Conservation (phyloP, 768 basidiomycete species). For the Leccinum truebloodii region DNA sequence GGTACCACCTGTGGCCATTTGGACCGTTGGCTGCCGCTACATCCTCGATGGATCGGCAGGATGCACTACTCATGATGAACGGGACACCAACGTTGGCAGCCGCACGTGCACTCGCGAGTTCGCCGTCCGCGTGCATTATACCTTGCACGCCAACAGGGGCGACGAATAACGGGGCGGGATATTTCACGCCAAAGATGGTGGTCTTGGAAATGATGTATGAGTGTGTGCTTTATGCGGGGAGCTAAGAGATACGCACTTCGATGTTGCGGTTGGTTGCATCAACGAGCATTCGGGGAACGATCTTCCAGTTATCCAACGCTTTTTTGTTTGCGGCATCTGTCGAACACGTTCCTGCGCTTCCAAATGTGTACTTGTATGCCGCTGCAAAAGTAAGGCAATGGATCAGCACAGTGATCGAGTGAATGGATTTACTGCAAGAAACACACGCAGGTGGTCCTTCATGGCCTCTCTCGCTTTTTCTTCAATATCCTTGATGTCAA, state of each 20-base stretch:
- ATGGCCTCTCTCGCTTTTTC: conserved; percentile 63
- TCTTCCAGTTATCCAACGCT: conserved; percentile 65
- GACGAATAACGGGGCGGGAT: conserved; percentile 61
- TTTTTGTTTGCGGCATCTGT: conserved; percentile 69
- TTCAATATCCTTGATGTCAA: conserved; percentile 62
- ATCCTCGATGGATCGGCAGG: conserved; percentile 70
- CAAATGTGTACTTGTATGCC: conserved; percentile 75
- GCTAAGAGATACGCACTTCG: conserved; percentile 44
- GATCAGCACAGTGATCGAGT: background rate
- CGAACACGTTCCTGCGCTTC: conserved; percentile 69
- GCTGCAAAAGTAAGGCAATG: conserved; percentile 34
- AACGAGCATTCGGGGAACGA: conserved; percentile 81
- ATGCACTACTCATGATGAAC: conserved; percentile 75
- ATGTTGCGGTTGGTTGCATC: conserved; percentile 57
- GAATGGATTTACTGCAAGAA: no score
- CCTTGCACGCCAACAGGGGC: conserved; percentile 82
- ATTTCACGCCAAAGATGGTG: conserved; percentile 67
- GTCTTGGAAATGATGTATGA: conserved; percentile 43
- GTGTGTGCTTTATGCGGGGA: background rate
- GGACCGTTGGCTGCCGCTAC: conserved; percentile 71
- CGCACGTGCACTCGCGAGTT: conserved; percentile 68
- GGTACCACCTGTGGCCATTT: conserved; percentile 72
- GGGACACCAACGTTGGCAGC: conserved; percentile 63
- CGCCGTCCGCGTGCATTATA: conserved; percentile 69
- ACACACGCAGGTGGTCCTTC: conserved; percentile 56